Evolutionary conservation across 2,329 filamentous ascomycete species (phyloP), one percentile per base, ranked within the genome.

Genomic region (Plectosphaerella plurivora): DNA sequence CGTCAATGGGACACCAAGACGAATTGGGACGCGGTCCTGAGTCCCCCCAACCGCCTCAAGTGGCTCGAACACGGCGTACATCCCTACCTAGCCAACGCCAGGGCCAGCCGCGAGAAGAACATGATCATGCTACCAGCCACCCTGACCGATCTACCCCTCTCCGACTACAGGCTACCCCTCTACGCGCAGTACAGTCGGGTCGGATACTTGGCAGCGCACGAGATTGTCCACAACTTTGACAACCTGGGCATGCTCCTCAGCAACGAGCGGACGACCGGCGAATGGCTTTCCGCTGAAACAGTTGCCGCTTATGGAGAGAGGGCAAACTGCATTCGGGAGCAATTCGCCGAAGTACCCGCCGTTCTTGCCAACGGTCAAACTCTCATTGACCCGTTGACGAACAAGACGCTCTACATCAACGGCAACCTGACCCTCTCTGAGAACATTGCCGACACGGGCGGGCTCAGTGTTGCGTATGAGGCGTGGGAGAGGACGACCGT

Each of bases 361-460:
- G 70, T 72, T 0, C 80, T 77, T 0, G 73, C 79, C 11, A 75
- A 84, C 36, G 79, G 73, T 1, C 77, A 80, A 53, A n/a, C 18
- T 12, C n/a, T 44, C n/a, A 16, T 9, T n/a, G 41, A 44, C 41
- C 41, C 41, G n/a, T 5, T 20, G 41, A 44, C n/a, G n/a, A 44
- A 44, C 41, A 18, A 18, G 10, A 69, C 75, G 5, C 68, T 86
- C 1, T 77, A 83, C 55, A 78, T 88, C 52, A 82, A 85, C 53
- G 86, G 86, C 11, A 71, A 70, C 22, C 69, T 82, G 18, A 89
- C 86, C 0, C 69, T 88, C 2, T 82, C 80, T 18, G 87, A 89
- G 69, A 89, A 89, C 63, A 85, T 89, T 60, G 85, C 86, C 1
- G 87, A 89, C 64, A 82, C 85, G 0, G 86, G 85, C 16, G 87